phyloP scores from a whole-genome alignment of 176 grass and related monocot species.

The maize (Zea mays) region Zm-B73-REFERENCE-NAM-5.0 NC_050103.1:122901001-122901500 shows the following conservation, averaged over 20 bases:
- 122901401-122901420: no score
- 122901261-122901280: constrained; percentile 45
- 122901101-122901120: constrained; percentile 65
- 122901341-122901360: no score
- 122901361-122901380: no score
- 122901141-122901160: constrained; percentile 59
- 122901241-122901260: constrained; percentile 46
- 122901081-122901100: constrained; percentile 59
- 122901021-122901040: no score
- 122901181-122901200: constrained; percentile 46
- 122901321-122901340: constrained; percentile 18
- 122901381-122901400: no score
- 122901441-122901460: constrained; percentile 31
- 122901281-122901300: constrained; percentile 52
- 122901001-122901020: no score
- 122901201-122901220: constrained; percentile 40
- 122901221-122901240: constrained; percentile 44
- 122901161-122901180: constrained; percentile 54
- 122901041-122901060: constrained; percentile 5
- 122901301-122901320: constrained; percentile 43
- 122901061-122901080: constrained; percentile 61
- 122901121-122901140: constrained; percentile 59
- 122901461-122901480: constrained; percentile 49
- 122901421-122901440: constrained; percentile 25
- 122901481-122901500: constrained; percentile 37